phyloP scores from a whole-genome alignment of 352 stramenopile species.

The Thraustochytrium striatum region DNA sequence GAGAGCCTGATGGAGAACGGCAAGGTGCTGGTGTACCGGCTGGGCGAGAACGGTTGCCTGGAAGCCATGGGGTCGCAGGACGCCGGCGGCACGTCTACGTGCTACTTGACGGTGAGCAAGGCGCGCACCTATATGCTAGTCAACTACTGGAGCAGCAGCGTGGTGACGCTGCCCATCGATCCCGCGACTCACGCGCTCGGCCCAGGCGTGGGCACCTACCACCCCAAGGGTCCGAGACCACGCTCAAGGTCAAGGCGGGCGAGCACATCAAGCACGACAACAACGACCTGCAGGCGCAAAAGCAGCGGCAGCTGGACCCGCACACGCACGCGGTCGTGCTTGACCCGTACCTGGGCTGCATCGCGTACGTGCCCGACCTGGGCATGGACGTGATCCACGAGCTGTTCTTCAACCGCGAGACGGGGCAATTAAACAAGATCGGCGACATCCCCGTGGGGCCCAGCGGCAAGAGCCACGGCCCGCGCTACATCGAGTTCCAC shows the following conservation, averaged over 20 bases:
- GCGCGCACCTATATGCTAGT: conserved; percentile 63
- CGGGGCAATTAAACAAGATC: conserved; percentile 58
- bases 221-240: conserved; percentile 60
- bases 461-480: conserved; percentile 64
- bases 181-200: conserved; percentile 55
- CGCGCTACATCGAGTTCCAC: conserved; percentile 71
- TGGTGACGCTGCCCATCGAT: conserved; percentile 66
- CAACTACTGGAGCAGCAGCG: conserved; percentile 74
- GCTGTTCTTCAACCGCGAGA: conserved; percentile 64
- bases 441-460: conserved; percentile 64
- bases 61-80: not conserved
- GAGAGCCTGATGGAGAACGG: conserved; percentile 31
- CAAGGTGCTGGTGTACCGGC: not conserved
- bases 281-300: conserved; percentile 59
- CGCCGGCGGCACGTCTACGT: conserved; percentile 56
- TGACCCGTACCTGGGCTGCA: conserved; percentile 66
- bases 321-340: conserved; percentile 72
- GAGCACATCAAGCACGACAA: conserved; percentile 65
- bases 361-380: conserved; percentile 67
- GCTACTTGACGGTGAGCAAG: conserved; percentile 72
- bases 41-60: conserved; percentile 5
- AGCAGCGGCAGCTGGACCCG: conserved; percentile 66
- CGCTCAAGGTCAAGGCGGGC: conserved; percentile 58
- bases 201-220: conserved; percentile 60
- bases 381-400: conserved; percentile 67